phyloP scores from a whole-genome alignment of 352 stramenopile genomes.

The Phytophthora rubi region DNA sequence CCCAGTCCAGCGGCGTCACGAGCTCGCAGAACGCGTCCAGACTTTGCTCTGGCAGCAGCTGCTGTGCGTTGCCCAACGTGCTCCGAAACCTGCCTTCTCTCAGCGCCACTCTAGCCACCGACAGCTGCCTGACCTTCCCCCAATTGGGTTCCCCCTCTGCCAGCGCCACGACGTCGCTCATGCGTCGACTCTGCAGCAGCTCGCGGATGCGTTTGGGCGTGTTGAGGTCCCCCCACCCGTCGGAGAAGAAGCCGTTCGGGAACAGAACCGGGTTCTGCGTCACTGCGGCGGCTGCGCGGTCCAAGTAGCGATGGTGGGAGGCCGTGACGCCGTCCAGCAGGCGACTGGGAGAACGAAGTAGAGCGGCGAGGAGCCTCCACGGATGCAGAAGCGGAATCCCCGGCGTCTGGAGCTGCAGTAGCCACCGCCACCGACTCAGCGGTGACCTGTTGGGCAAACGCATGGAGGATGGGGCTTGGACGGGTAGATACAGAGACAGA shows the following conservation, averaged over 20 bases:
- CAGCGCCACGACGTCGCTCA: conserved; percentile 61
- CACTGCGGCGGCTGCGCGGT: conserved; percentile 67
- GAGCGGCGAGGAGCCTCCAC: conserved; percentile 58
- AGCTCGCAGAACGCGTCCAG: conserved; percentile 71
- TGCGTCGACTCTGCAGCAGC: conserved; percentile 67
- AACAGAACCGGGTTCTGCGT: conserved; percentile 83
- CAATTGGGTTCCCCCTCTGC: conserved; percentile 39
- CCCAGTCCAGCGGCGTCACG: conserved; percentile 68
- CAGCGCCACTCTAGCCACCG: conserved; percentile 45
- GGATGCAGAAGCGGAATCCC: conserved; percentile 49
- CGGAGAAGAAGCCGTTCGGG: conserved; percentile 79
- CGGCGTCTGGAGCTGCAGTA: conserved; percentile 30
- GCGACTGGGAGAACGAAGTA: conserved; percentile 67
- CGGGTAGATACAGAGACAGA: no score
- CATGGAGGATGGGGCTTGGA: conserved; percentile 12
- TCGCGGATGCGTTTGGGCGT: conserved; percentile 59
- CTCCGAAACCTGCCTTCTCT: conserved; percentile 63
- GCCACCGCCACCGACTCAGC: conserved; percentile 29
- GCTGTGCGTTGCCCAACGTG: conserved; percentile 61
- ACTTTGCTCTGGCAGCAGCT: conserved; percentile 64
- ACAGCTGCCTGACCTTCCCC: conserved; percentile 31
- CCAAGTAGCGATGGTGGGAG: conserved; percentile 73
- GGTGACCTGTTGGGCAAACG: conserved; percentile 2
- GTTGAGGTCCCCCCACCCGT: conserved; percentile 80
- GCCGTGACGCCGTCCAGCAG: conserved; percentile 66